Conservation (phyloP, 345 rosid genomes). For the Salix caprea region DNA sequence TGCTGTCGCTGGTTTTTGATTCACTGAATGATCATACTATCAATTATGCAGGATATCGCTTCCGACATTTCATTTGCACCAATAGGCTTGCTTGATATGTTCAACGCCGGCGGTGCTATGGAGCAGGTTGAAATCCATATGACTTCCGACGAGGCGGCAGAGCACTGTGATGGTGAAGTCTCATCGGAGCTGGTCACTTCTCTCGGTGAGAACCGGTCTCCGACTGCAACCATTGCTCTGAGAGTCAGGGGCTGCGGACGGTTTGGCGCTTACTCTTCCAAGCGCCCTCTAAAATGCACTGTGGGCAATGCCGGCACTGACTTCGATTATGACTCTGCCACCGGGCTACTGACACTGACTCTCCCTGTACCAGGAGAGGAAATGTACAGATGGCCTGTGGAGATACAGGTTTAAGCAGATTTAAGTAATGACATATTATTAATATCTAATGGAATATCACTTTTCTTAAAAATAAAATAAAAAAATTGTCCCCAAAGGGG, state of each 20-base stretch:
- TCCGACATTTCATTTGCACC: conserved; percentile 68
- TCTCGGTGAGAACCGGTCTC: conserved; percentile 39
- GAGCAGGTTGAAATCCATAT: conserved; percentile 45
- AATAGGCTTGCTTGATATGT: conserved; percentile 84
- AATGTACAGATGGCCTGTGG: conserved; percentile 80
- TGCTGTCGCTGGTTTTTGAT: neutral
- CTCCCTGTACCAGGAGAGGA: conserved; percentile 63
- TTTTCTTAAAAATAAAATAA: neutral
- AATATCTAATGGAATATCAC: neutral
- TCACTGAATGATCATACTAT: conserved; percentile 1
- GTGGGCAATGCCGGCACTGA: conserved; percentile 48
- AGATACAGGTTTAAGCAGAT: conserved; percentile 49
- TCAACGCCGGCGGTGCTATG: conserved; percentile 74
- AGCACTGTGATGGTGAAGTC: conserved; percentile 50
- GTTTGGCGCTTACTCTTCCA: conserved; percentile 71
- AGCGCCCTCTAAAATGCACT: conserved; percentile 56
- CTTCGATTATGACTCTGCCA: conserved; percentile 47
- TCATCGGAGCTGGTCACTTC: conserved; percentile 37
- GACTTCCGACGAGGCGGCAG: conserved; percentile 34
- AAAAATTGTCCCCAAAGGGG: no score
- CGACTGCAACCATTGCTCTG: conserved; percentile 48
- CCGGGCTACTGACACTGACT: conserved; percentile 53
- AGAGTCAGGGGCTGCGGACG: conserved; percentile 72
- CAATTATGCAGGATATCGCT: conserved; percentile 51
- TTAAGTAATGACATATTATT: neutral